These are phyloP conservation scores for Boletus tomentosulus DNA, from an alignment of 768 basidiomycete genomes.

Conservation along the genomic window DNA sequence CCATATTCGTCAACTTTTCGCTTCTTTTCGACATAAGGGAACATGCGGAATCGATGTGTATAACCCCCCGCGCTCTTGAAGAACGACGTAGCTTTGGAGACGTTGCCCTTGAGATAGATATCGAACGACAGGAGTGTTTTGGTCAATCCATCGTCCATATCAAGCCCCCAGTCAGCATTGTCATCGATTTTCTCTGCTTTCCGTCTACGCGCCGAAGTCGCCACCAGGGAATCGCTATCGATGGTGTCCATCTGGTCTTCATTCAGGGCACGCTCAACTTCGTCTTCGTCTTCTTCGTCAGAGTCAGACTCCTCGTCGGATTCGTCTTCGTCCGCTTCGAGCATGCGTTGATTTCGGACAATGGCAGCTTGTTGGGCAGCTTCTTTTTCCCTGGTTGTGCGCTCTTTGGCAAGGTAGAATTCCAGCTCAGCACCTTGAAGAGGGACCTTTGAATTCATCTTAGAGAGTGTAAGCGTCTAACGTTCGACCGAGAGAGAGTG, in stretches of 20 bases:
- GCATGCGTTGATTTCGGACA: constrained; percentile 78
- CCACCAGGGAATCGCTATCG: constrained; percentile 29
- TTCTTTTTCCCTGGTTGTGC: constrained; percentile 73
- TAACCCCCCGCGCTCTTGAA: constrained; percentile 76
- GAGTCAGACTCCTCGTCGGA: constrained; percentile 66
- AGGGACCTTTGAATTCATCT: constrained; percentile 89
- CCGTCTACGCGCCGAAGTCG: constrained; percentile 30
- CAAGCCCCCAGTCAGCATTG: constrained; percentile 63
- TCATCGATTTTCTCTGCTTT: constrained; percentile 49
- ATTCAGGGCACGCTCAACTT: constrained; percentile 47
- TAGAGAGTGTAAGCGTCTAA: constrained; percentile 4
- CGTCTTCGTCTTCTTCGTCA: constrained; percentile 66
- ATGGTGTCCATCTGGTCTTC: constrained; percentile 46
- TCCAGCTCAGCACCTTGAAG: constrained; percentile 88
- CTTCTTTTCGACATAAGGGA: constrained; percentile 92
- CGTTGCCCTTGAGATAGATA: constrained; percentile 96
- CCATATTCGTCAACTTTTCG: constrained; percentile 93
- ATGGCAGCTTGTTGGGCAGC: constrained; percentile 82
- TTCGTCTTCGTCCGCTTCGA: constrained; percentile 93
- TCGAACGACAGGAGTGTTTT: constrained; percentile 85
- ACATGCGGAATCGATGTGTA: constrained; percentile 88
- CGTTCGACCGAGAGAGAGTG: background rate
- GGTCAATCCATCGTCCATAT: constrained; percentile 71
- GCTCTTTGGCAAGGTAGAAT: constrained; percentile 70
- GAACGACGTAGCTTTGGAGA: constrained; percentile 79